These are phyloP conservation scores for Sporothrix variecibatus DNA, from an alignment of 2,329 filamentous ascomycete species.

Conservation along the genomic window DNA sequence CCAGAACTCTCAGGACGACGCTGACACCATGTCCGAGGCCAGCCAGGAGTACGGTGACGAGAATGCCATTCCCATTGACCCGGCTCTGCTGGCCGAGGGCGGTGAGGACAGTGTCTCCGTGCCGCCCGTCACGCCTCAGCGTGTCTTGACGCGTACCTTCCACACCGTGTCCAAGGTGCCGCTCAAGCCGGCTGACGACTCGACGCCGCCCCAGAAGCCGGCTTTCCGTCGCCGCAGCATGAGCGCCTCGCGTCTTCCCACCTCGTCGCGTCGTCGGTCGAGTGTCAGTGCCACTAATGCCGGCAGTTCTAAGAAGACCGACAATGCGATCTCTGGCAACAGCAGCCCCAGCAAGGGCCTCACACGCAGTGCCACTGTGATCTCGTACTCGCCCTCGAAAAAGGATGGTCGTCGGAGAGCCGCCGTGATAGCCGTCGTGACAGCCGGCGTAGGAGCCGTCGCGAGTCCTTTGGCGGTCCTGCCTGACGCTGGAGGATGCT, in stretches of 20 bases:
- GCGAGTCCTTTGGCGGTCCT: conserved; percentile 32
- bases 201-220: conserved; percentile 46
- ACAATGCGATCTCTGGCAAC: background rate
- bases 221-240: conserved; percentile 51
- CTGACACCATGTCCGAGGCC: conserved; percentile 57
- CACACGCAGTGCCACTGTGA: conserved; percentile 53
- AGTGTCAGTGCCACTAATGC: background rate
- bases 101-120: conserved; percentile 33
- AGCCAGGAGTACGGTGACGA: conserved; percentile 70
- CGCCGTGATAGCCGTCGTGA: conserved; percentile 17
- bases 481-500: conserved; percentile 29
- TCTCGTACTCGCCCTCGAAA: conserved; percentile 57
- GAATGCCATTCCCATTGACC: conserved; percentile 60
- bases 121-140: conserved; percentile 58
- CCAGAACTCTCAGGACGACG: conserved; percentile 45
- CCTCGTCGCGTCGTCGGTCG: conserved; percentile 43
- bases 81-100: conserved; percentile 42
- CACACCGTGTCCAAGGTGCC: conserved; percentile 78
- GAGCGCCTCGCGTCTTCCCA: conserved; percentile 51
- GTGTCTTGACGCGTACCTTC: conserved; percentile 56
- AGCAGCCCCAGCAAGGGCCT: conserved; percentile 35
- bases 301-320: background rate
- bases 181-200: conserved; percentile 66
- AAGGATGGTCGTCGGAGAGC: conserved; percentile 34
- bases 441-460: conserved; percentile 29